Evolutionary conservation across 2,329 filamentous ascomycete species (phyloP).

Genomic region (Aspergillus sp.): DNA sequence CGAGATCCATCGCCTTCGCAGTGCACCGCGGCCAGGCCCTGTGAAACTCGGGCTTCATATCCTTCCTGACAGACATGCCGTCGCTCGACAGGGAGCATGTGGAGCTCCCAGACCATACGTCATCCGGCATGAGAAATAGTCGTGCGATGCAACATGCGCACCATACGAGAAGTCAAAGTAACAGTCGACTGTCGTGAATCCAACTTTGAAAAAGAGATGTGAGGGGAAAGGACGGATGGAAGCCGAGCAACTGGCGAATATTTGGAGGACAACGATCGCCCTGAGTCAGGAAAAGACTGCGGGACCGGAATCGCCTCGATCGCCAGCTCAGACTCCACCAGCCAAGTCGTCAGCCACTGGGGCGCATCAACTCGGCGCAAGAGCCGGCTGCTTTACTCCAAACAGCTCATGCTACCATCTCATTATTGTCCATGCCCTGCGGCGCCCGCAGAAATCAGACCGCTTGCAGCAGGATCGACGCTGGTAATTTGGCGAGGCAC

Average conservation of each 20-base stretch:
- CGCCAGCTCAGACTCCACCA: not conserved
- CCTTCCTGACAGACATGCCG: conserved; percentile 7
- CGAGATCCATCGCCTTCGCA: conserved; percentile 12
- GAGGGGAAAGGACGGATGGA: not conserved
- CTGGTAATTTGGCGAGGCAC: not conserved
- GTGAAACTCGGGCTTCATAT: not conserved
- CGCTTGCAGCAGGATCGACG: not conserved
- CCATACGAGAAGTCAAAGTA: not conserved
- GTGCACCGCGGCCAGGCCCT: conserved; percentile 1
- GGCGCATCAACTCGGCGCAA: not conserved
- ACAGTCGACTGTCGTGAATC: no score
- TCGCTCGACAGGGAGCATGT: not conserved
- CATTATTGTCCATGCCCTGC: not conserved
- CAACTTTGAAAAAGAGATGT: not conserved
- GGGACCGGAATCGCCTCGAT: not conserved
- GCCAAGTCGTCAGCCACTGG: not conserved
- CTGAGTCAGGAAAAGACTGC: not conserved
- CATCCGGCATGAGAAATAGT: conserved; percentile 5
- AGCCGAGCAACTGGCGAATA: not conserved
- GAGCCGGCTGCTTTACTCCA: not conserved
- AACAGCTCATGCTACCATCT: not conserved
- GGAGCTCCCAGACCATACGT: conserved; percentile 7
- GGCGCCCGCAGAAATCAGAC: not conserved
- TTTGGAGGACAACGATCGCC: not conserved
- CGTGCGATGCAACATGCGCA: not conserved